These are phyloP conservation scores for Phaeosphaeriaceae sp. DNA, from an alignment of 2,329 filamentous ascomycete genomes.

Conservation along the genomic window DNA sequence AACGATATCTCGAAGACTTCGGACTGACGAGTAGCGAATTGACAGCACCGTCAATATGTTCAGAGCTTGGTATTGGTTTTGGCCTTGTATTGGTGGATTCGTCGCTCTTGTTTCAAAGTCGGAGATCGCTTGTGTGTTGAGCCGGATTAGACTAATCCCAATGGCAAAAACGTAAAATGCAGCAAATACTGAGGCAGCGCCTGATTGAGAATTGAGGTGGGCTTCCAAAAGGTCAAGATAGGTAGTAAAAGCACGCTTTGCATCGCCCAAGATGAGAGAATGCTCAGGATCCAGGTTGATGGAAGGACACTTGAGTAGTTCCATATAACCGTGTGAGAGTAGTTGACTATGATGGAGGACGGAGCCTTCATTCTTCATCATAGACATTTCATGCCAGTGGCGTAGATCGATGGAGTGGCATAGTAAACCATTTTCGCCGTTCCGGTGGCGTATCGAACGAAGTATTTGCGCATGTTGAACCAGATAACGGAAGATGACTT, in stretches of 20 bases:
- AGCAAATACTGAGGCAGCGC: constrained; percentile 2
- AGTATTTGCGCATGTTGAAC: constrained; percentile 11
- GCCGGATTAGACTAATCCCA: background rate
- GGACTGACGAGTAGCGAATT: constrained; percentile 1
- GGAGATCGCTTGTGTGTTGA: background rate
- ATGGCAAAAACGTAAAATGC: constrained; percentile 7
- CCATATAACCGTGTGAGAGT: constrained; percentile 1
- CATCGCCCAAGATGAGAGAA: constrained; percentile 1
- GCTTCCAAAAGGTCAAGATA: constrained; percentile 6
- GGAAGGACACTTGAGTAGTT: constrained; percentile 3
- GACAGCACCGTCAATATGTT: constrained; percentile 6
- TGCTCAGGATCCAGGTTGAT: background rate
- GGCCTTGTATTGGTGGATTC: too few species aligned
- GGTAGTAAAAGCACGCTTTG: background rate
- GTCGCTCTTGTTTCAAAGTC: background rate
- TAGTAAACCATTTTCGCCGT: background rate
- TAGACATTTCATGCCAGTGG: constrained; percentile 9
- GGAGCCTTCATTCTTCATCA: background rate
- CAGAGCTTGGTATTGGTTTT: background rate
- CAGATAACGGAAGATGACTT: background rate
- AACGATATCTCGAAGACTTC: constrained; percentile 1
- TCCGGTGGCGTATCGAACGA: constrained; percentile 1
- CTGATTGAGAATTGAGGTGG: background rate
- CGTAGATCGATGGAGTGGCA: constrained; percentile 11
- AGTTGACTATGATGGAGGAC: background rate